Percentiles rank a stretch among this genome's conserved stretches.
These are phyloP conservation scores for Dactylonectria estremocensis DNA, from an alignment of 2,329 filamentous ascomycete genomes.

Conservation along the genomic window DNA sequence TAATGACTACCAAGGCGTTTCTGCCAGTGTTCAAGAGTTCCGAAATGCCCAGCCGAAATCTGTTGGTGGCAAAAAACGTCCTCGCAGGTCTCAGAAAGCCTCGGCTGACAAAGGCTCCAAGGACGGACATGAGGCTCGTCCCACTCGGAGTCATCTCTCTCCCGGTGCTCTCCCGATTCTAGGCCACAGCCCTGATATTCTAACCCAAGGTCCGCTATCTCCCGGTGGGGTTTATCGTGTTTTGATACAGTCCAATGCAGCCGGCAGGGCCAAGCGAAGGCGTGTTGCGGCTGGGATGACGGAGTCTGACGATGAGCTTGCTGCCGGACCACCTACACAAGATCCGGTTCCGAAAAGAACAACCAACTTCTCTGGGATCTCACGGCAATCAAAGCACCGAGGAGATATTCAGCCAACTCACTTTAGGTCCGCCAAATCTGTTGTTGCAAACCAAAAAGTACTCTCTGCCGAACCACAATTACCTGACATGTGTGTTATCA, in stretches of 20 bases:
- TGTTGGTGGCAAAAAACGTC: constrained; percentile 16
- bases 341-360: constrained; percentile 23
- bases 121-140: background rate
- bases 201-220: constrained; percentile 39
- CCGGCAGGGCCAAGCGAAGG: constrained; percentile 35
- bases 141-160: constrained; percentile 6
- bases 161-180: background rate
- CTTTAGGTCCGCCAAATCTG: constrained; percentile 24
- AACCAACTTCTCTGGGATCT: constrained; percentile 35
- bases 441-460: background rate
- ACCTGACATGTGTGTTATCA: constrained; percentile 32
- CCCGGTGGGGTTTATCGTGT: constrained; percentile 46
- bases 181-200: constrained; percentile 45
- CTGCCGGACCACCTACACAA: constrained; percentile 4
- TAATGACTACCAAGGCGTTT: constrained; percentile 29
- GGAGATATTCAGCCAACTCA: constrained; percentile 49
- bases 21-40: constrained; percentile 38
- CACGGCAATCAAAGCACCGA: constrained; percentile 27
- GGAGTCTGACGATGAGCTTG: constrained; percentile 52
- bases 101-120: constrained; percentile 4
- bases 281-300: background rate
- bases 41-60: constrained; percentile 35
- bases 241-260: constrained; percentile 19
- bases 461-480: background rate
- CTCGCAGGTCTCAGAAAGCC: constrained; percentile 19